These are phyloP conservation scores for Tranzscheliella williamsii DNA, from an alignment of 1,284 basidiomycete species.

Conservation along the genomic window DNA sequence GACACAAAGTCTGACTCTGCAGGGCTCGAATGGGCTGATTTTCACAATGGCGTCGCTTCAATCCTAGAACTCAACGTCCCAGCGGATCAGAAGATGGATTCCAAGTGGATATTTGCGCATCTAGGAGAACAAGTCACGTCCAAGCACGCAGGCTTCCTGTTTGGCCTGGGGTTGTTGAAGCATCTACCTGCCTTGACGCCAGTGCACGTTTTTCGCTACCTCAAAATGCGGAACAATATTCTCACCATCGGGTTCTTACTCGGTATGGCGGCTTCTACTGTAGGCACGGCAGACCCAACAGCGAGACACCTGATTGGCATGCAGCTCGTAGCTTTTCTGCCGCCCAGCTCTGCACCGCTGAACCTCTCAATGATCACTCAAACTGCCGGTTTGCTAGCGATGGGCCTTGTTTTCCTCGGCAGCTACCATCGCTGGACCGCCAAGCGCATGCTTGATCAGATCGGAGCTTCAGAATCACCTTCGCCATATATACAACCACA, in stretches of 20 bases:
- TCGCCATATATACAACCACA: conserved; percentile 68
- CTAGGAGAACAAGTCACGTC: conserved; percentile 66
- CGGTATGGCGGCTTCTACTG: conserved; percentile 84
- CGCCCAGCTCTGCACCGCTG: conserved; percentile 80
- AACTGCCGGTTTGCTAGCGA: conserved; percentile 81
- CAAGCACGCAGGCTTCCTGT: conserved; percentile 94
- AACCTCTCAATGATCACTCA: conserved; percentile 89
- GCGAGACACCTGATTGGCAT: conserved; percentile 89
- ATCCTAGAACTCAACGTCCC: conserved; percentile 72
- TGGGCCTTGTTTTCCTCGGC: conserved; percentile 87
- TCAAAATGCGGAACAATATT: conserved; percentile 90
- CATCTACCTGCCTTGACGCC: conserved; percentile 84
- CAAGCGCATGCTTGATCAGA: conserved; percentile 82
- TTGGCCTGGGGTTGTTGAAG: conserved; percentile 87
- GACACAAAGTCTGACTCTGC: conserved; percentile 31
- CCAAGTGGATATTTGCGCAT: conserved; percentile 58
- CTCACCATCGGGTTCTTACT: conserved; percentile 91
- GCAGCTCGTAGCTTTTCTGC: conserved; percentile 88
- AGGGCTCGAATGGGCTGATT: conserved; percentile 82
- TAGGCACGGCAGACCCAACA: conserved; percentile 83
- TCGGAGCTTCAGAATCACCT: conserved; percentile 75
- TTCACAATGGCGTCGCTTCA: conserved; percentile 94
- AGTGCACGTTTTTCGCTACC: conserved; percentile 80
- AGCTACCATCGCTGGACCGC: conserved; percentile 87
- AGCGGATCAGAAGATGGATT: conserved; percentile 68